Percentiles rank a stretch among this genome's conserved stretches.
phyloP scores from a whole-genome alignment of 1,284 basidiomycete species.

The Pyrrhoderma noxium region DNA sequence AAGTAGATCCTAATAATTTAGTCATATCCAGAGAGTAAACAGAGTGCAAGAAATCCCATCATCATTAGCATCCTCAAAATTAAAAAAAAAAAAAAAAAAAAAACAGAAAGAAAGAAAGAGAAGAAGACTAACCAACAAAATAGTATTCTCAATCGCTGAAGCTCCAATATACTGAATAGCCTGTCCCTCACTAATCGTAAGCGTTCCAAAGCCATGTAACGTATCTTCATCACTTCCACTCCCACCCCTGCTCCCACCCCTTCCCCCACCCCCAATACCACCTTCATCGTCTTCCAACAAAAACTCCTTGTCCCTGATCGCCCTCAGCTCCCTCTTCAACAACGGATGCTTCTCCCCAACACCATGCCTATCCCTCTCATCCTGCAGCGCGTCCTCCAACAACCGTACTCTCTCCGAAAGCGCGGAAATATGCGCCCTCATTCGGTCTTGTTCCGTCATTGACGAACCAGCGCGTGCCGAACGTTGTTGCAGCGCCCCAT shows the following conservation, averaged over 20 bases:
- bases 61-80: too few species aligned
- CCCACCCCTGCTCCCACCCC: too few species aligned
- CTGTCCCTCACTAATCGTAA: slow-evolving; percentile 14
- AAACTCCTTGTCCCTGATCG: slow-evolving; percentile 3
- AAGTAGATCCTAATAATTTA: neutral
- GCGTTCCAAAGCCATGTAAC: slow-evolving; percentile 17
- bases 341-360: slow-evolving; percentile 13
- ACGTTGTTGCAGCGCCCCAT: too few species aligned
- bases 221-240: slow-evolving; percentile 2
- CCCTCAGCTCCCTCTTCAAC: slow-evolving; percentile 12
- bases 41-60: too few species aligned
- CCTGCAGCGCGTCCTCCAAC: slow-evolving; percentile 19
- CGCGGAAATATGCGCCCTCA: slow-evolving; percentile 11
- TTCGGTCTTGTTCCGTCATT: neutral
- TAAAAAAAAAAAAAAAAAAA: neutral
- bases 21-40: too few species aligned
- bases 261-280: neutral
- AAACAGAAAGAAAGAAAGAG: neutral
- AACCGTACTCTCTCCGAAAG: slow-evolving; percentile 18
- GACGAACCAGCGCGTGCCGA: too few species aligned
- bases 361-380: slow-evolving; percentile 8
- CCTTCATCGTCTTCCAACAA: slow-evolving; percentile 1
- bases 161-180: slow-evolving; percentile 8
- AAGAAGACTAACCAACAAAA: neutral
- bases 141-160: slow-evolving; percentile 6